Conservation (phyloP, 164 flowering plant genomes). For the Dillenia suffruticosa region DNA sequence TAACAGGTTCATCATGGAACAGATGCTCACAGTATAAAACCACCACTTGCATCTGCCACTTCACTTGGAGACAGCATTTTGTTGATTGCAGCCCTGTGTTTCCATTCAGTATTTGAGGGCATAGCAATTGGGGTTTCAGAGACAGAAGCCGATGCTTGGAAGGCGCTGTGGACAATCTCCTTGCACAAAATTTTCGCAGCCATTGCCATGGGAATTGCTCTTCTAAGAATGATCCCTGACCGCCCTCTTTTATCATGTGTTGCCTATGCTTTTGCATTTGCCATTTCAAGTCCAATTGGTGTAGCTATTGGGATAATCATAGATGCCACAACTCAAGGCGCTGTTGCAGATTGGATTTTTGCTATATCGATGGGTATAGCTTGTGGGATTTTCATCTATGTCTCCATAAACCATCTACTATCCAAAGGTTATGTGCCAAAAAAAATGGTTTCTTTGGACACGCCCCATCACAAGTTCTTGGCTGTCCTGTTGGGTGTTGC, state of each 20-base stretch:
- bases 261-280: constrained; percentile 67
- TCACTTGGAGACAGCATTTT: constrained; percentile 62
- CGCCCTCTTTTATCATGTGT: constrained; percentile 51
- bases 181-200: constrained; percentile 79
- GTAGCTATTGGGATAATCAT: constrained; percentile 71
- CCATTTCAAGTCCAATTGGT: constrained; percentile 68
- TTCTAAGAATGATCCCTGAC: constrained; percentile 61
- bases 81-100: constrained; percentile 60
- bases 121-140: constrained; percentile 78
- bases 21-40: constrained; percentile 3
- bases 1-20: constrained; percentile 15
- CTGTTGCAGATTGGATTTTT: constrained; percentile 68
- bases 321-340: constrained; percentile 66
- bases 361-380: constrained; percentile 82
- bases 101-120: constrained; percentile 77
- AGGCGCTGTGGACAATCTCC: constrained; percentile 62
- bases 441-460: constrained; percentile 18
- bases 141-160: constrained; percentile 69
- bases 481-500: constrained; percentile 56
- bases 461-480: constrained; percentile 38
- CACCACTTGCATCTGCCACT: constrained; percentile 21
- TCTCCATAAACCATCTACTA: constrained; percentile 60
- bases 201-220: constrained; percentile 78
- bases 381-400: constrained; percentile 66
- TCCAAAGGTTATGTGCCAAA: constrained; percentile 47